A percentile compares a stretch with the other conserved stretches of the same genome.
Conservation (phyloP, 2,329 filamentous ascomycete species). For the Thielaviopsis ethacetica region DNA sequence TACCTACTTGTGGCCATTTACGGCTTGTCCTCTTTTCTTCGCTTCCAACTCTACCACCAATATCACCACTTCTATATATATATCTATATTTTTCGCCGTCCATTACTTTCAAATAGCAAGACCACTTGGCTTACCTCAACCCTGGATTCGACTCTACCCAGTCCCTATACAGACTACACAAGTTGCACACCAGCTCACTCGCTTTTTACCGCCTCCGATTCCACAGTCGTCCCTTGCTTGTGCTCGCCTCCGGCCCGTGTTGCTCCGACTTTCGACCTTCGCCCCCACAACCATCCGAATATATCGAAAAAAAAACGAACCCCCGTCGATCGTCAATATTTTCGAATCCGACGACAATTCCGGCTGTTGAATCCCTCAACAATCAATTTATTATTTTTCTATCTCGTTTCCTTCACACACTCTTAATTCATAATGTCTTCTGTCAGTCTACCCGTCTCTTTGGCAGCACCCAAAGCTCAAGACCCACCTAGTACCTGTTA, state of each 20-base stretch:
- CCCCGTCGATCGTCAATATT: neutral
- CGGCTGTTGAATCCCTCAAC: neutral
- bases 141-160: neutral
- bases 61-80: neutral
- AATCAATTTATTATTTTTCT: neutral
- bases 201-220: neutral
- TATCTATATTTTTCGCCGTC: neutral
- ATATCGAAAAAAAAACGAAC: neutral
- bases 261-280: neutral
- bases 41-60: no score
- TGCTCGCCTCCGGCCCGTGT: neutral
- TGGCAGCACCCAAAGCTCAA: neutral
- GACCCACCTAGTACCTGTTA: no score
- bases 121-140: neutral
- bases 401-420: neutral
- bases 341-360: neutral
- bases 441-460: neutral
- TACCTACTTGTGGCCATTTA: neutral
- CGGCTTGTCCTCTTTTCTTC: neutral
- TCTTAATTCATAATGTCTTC: constrained; percentile 1
- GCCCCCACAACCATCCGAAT: neutral
- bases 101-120: neutral
- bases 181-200: neutral
- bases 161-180: no score
- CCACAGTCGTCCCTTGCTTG: neutral